Evolutionary conservation across 495 filamentous ascomycete genomes (phyloP).

Genomic region (Chaetomidium leptoderma): DNA sequence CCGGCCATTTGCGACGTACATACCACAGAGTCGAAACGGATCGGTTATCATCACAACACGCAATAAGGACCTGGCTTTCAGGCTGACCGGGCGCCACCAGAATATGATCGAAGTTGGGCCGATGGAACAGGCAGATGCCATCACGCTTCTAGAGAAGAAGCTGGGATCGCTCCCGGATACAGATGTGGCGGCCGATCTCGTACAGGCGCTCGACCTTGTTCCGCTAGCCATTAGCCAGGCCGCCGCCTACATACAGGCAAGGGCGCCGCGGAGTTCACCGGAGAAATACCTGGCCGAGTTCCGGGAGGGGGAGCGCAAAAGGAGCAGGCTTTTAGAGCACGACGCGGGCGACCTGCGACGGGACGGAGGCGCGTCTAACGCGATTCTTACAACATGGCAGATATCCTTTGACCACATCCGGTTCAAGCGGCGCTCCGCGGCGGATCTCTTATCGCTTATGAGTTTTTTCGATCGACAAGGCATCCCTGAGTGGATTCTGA

Average conservation of each 20-base stretch:
- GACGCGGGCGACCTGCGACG: conserved; percentile 31
- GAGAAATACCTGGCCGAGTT: conserved; percentile 41
- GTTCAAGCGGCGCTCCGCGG: conserved; percentile 24
- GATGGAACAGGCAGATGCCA: conserved; percentile 27
- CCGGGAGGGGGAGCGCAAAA: conserved; percentile 29
- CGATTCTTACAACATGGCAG: conserved; percentile 33
- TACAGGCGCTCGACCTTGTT: conserved; percentile 41
- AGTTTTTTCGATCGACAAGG: conserved; percentile 43
- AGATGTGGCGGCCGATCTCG: conserved; percentile 27
- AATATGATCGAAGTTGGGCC: conserved; percentile 24
- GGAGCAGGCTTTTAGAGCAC: conserved; percentile 28
- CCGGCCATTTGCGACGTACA: conserved; percentile 28
- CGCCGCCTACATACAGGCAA: no score
- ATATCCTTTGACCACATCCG: conserved; percentile 32
- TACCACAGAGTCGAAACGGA: conserved; percentile 42
- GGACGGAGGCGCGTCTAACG: conserved; percentile 26
- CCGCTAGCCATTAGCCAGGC: conserved; percentile 44
- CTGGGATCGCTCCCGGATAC: conserved; percentile 22
- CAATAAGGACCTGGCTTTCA: conserved; percentile 23
- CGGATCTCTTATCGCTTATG: conserved; percentile 41
- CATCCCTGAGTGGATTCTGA: conserved; percentile 38
- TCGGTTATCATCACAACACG: conserved; percentile 37
- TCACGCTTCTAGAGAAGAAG: conserved; percentile 31
- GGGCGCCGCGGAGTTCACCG: conserved; percentile 23
- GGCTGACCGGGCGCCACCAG: conserved; percentile 19